phyloP scores from a whole-genome alignment of 164 flowering plant genomes.

The Liquidambar formosana region DNA sequence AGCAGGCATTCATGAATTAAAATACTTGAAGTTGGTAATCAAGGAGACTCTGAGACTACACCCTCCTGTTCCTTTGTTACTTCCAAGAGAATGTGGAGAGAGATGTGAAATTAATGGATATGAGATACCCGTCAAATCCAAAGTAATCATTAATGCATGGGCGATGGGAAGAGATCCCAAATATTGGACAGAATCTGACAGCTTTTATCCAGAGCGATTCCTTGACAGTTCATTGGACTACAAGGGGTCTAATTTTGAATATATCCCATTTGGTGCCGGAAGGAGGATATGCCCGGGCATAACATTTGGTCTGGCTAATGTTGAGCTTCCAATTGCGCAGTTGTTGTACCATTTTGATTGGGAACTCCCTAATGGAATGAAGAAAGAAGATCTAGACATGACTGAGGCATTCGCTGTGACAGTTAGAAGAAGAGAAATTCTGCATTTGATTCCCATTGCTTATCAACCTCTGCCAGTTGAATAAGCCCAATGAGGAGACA shows the following conservation, averaged over 20 bases:
- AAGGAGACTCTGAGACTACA: constrained; percentile 41
- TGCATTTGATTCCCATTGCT: constrained; percentile 28
- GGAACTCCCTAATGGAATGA: constrained; percentile 25
- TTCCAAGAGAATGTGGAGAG: constrained; percentile 37
- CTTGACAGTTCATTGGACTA: constrained; percentile 17
- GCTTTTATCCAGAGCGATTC: constrained; percentile 37
- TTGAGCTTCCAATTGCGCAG: constrained; percentile 27
- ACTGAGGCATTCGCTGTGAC: constrained; percentile 22
- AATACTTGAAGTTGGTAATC: constrained; percentile 24
- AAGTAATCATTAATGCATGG: constrained; percentile 36
- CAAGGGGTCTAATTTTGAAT: constrained; percentile 28
- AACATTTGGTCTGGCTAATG: constrained; percentile 24
- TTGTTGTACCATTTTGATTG: constrained; percentile 36
- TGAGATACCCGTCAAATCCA: constrained; percentile 30
- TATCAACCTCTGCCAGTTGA: constrained; percentile 13
- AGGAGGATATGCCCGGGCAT: constrained; percentile 46
- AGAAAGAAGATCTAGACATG: constrained; percentile 22
- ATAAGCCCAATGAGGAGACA: neutral
- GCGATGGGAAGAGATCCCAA: constrained; percentile 37
- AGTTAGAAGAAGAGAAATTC: constrained; percentile 20
- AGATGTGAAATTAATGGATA: constrained; percentile 32
- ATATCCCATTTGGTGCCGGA: constrained; percentile 41
- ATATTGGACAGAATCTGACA: constrained; percentile 36
- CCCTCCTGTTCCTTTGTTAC: constrained; percentile 34
- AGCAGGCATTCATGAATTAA: constrained; percentile 18